Evolutionary conservation across 495 filamentous ascomycete species (phyloP).

Genomic region (Hypoxylon fuscum): DNA sequence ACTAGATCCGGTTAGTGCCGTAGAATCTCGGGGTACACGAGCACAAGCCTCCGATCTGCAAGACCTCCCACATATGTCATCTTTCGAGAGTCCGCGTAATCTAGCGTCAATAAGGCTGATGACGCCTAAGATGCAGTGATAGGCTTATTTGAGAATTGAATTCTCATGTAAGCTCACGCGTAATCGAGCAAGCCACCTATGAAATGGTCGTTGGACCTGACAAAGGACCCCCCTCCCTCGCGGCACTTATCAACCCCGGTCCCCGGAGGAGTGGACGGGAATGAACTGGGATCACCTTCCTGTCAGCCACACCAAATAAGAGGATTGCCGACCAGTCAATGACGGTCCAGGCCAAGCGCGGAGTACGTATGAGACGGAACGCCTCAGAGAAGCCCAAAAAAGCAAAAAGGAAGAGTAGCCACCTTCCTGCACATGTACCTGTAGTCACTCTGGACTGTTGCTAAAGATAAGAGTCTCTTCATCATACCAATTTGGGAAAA

Average conservation of each 20-base stretch:
- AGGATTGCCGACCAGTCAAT: constrained; percentile 25
- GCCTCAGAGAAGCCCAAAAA: not conserved
- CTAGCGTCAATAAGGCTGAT: not conserved
- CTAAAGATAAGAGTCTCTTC: constrained; percentile 1
- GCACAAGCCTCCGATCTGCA: not conserved
- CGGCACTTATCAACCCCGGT: not conserved
- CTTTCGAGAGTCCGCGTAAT: not conserved
- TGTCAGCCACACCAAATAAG: constrained; percentile 19
- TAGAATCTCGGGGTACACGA: not conserved
- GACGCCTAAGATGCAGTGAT: not conserved
- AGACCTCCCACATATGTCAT: not conserved
- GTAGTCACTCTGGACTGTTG: not conserved
- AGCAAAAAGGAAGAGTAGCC: not conserved
- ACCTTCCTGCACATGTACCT: not conserved
- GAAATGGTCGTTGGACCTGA: not conserved
- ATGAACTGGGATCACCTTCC: constrained; percentile 24
- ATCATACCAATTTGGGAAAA: too few relatives aligned
- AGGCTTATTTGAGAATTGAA: constrained; percentile 3
- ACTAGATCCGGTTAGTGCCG: too few relatives aligned
- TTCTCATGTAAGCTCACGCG: constrained; percentile 24
- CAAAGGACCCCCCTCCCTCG: not conserved
- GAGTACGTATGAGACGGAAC: not conserved
- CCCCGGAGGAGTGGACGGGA: not conserved
- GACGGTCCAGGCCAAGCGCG: constrained; percentile 11
- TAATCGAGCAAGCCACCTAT: constrained; percentile 9